Base-by-base conservation (phyloP, 2,329 filamentous ascomycete species). In the Hypoxylon sp. region DNA sequence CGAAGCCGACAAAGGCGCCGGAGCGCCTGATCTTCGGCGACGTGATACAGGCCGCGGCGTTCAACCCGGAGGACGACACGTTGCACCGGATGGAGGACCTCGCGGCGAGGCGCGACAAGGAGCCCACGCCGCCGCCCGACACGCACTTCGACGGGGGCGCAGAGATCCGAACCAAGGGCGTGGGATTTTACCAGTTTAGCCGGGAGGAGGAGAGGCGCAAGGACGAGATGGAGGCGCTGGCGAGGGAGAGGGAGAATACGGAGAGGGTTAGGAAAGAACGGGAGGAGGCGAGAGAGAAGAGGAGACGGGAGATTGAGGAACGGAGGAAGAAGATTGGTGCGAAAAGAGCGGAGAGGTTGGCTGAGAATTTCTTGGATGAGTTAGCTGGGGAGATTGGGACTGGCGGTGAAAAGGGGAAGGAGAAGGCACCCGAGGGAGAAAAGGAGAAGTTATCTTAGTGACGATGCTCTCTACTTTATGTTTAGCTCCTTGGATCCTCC, bases 121-220 rank as follows among this genome's bases (percentile, higher is more conserved):
- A 89, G 73, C 84, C 90, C 56, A 97, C 94, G 52, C 93, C 94
- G 58, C 94, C 94, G 5, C 88, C 90, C 6, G 88, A 91, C 73
- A 85, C 86, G 74, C 95, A 98, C 80, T 99, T 98, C 80, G 92
- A 98, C 78, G 93, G 93, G 1, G 87, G 88, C 67, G 86, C 86
- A 67, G 96, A 99, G 84, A 89, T 97, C 52, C 85, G 96, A 67
- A 93, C 89, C 48, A 95, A 96, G 74, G 96, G 96, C 3, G 93
- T 92, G 0, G 96, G 93, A 0, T 99, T 98, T 81, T 98, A 94
- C 82, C 90, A 91, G 62, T 98, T 99, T 77, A 93, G 91, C 64
- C 87, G 87, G 71, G 91, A 97, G 78, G 90, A 91, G 76, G 89
- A 87, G 75, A 83, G 87, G 51, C 84, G 90, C 76, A 80, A 80